These are phyloP conservation scores for Aspergillus sp. DNA, from an alignment of 2,329 filamentous ascomycete genomes.

Conservation along the genomic window DNA sequence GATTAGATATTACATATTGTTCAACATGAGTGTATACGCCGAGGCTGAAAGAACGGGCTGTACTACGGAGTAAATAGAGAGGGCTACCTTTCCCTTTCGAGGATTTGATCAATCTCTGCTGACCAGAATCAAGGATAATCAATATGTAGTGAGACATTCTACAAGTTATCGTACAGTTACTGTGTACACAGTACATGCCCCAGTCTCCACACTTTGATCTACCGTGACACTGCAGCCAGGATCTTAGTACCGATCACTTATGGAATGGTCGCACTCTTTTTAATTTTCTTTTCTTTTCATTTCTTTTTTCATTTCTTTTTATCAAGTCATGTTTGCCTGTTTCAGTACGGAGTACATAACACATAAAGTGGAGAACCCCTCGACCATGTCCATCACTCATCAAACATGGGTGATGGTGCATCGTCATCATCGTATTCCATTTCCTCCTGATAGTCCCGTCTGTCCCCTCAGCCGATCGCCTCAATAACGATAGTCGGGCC, in stretches of 20 bases:
- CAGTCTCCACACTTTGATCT: slow-evolving; percentile 1
- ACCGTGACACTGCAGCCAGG: slow-evolving; percentile 3
- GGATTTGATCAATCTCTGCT: no score
- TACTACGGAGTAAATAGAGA: no score
- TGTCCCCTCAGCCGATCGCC: neutral
- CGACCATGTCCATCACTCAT: neutral
- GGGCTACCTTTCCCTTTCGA: no score
- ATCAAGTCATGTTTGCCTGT: neutral
- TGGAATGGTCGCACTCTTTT: neutral
- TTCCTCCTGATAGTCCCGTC: neutral
- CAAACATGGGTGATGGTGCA: neutral
- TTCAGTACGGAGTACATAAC: neutral
- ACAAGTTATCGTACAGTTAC: neutral
- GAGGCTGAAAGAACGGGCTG: no score
- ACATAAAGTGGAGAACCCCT: neutral
- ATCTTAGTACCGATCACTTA: neutral
- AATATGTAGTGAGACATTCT: no score
- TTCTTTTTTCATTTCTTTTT: neutral
- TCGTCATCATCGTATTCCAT: neutral
- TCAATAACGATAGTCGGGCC: neutral
- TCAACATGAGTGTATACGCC: no score
- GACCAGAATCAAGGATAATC: no score
- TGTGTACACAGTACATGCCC: neutral
- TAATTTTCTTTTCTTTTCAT: neutral
- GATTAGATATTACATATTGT: neutral